Evolutionary conservation across 495 filamentous ascomycete species (phyloP).

Genomic region (Mycothermus thermophilus): DNA sequence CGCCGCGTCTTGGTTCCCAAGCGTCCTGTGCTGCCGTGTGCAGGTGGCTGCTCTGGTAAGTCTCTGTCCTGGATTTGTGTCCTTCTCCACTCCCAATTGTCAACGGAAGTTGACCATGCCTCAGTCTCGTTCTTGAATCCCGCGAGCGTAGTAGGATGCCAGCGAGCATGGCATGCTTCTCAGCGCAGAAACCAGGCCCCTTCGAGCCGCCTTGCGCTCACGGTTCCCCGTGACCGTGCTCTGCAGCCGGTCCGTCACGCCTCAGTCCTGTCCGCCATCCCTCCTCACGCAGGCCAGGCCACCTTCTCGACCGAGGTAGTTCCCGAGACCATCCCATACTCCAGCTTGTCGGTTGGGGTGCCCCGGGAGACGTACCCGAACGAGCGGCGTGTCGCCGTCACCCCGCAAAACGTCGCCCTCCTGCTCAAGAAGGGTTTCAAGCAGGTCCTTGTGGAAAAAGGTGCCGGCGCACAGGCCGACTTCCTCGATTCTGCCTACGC

Average conservation of each 20-base stretch:
- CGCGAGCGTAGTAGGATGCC: constrained; percentile 13
- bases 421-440: constrained; percentile 67
- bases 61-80: too few species aligned
- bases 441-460: constrained; percentile 57
- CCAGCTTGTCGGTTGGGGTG: constrained; percentile 53
- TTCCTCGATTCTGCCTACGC: constrained; percentile 59
- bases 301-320: constrained; percentile 23
- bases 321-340: constrained; percentile 52
- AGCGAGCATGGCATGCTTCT: constrained; percentile 20
- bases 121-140: too few species aligned
- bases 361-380: constrained; percentile 55
- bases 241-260: constrained; percentile 23
- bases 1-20: constrained; percentile 8
- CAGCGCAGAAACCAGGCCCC: constrained; percentile 6
- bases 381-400: constrained; percentile 67
- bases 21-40: constrained; percentile 4
- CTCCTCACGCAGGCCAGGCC: constrained; percentile 6
- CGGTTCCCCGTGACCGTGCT: constrained; percentile 5
- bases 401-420: constrained; percentile 62
- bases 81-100: too few species aligned
- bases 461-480: constrained; percentile 58
- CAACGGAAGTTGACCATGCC: too few species aligned
- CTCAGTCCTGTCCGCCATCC: constrained; percentile 17
- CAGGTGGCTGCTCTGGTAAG: constrained; percentile 13
- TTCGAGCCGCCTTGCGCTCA: constrained; percentile 11